Percentiles rank a stretch among this genome's conserved stretches.
Evolutionary conservation across 2,329 filamentous ascomycete genomes (phyloP).

Genomic region (Leptodontidium sp.): DNA sequence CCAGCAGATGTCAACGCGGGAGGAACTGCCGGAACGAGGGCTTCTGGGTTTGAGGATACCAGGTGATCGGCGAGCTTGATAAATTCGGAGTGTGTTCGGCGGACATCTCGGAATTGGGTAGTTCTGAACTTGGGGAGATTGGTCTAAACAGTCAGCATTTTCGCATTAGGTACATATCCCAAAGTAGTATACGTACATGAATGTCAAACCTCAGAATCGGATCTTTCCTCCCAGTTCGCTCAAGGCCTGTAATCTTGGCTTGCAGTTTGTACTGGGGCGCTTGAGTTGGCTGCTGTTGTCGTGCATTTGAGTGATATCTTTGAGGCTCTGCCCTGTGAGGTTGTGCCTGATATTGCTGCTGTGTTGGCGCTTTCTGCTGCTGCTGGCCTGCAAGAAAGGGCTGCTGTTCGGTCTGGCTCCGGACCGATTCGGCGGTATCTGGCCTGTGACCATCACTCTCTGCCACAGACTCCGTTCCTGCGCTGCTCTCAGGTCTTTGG

Average conservation of each 20-base stretch:
- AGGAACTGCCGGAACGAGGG: conserved; percentile 91
- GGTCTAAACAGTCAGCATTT: conserved; percentile 66
- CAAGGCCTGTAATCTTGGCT: conserved; percentile 92
- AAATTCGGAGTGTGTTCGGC: conserved; percentile 94
- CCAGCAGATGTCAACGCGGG: conserved; percentile 95
- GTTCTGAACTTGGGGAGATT: conserved; percentile 98
- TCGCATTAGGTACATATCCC: background rate
- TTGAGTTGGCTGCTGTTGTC: conserved; percentile 53
- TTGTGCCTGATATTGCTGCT: conserved; percentile 46
- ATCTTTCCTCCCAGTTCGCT: conserved; percentile 94
- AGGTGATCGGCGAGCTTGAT: conserved; percentile 95
- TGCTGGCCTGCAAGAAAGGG: conserved; percentile 42
- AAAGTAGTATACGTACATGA: conserved; percentile 67
- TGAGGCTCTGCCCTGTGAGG: conserved; percentile 47
- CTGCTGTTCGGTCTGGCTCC: conserved; percentile 43
- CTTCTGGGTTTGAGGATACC: conserved; percentile 96
- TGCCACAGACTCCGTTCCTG: conserved; percentile 38
- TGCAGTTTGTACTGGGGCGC: conserved; percentile 84
- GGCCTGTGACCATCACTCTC: conserved; percentile 43
- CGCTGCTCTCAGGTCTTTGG: conserved; percentile 41
- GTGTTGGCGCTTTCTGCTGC: conserved; percentile 25
- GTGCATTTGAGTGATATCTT: conserved; percentile 43
- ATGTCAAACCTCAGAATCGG: conserved; percentile 95
- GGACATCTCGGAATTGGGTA: conserved; percentile 97
- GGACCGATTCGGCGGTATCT: conserved; percentile 43